Conservation (phyloP, 2,329 filamentous ascomycete genomes). For the Aspergillus udagawae region DNA sequence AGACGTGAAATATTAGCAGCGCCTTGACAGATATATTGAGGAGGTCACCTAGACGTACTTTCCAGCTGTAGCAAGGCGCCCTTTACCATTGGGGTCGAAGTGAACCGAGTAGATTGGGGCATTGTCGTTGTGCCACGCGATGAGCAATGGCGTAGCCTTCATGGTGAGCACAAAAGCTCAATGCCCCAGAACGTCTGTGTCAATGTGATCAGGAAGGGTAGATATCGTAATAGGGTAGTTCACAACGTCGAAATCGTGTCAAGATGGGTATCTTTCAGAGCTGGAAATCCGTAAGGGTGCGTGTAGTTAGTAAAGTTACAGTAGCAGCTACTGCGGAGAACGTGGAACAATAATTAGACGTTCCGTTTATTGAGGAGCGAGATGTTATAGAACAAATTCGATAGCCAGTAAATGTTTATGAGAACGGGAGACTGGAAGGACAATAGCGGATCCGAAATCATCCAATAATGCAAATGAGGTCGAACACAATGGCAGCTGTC, state of each 20-base stretch:
- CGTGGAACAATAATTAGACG: not conserved
- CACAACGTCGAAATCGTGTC: not conserved
- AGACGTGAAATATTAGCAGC: slow-evolving; percentile 11
- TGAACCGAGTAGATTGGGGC: slow-evolving; percentile 95
- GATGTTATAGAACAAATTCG: not conserved
- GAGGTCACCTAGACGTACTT: slow-evolving; percentile 48
- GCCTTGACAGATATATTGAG: not conserved
- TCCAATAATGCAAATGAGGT: not conserved
- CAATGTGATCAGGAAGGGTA: not conserved
- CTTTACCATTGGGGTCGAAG: slow-evolving; percentile 89
- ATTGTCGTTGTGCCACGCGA: slow-evolving; percentile 98
- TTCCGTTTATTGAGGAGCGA: not conserved
- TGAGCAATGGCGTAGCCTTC: slow-evolving; percentile 94
- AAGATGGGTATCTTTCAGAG: not conserved
- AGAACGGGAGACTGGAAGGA: not conserved
- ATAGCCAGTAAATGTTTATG: not conserved
- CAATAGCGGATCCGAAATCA: not conserved
- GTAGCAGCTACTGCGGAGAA: not conserved
- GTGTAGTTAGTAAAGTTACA: not conserved
- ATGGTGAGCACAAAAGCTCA: slow-evolving; percentile 52
- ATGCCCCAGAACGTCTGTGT: slow-evolving; percentile 3
- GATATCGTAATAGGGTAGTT: not conserved
- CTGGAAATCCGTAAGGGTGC: not conserved
- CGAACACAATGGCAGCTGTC: not conserved
- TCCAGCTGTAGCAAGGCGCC: slow-evolving; percentile 85